Conservation (phyloP, 495 filamentous ascomycete genomes). For the Pyronema domesticum region DNA sequence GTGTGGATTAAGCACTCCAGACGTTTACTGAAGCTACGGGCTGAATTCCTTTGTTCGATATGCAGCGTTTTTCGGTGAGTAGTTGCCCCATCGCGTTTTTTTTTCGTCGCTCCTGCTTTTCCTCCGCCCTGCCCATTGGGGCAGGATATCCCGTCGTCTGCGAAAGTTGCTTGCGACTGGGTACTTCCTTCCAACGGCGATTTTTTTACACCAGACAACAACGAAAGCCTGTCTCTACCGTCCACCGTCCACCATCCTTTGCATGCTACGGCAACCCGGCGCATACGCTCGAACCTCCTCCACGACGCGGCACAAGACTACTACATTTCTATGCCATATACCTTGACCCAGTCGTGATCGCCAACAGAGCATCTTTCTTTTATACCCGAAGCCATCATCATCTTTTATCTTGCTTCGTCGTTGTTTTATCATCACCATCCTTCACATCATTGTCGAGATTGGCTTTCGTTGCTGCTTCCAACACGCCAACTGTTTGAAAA, state of each 20-base stretch:
- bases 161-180: too few species aligned
- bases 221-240: too few species aligned
- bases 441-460: background rate
- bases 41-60: constrained; percentile 10
- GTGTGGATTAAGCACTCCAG: background rate
- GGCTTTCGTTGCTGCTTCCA: background rate
- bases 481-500: background rate
- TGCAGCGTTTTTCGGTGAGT: constrained; percentile 25
- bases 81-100: background rate
- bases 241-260: too few species aligned
- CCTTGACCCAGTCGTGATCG: too few species aligned
- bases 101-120: constrained; percentile 1
- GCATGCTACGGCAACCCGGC: too few species aligned
- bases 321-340: too few species aligned
- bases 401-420: background rate
- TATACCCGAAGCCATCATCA: background rate
- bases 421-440: background rate
- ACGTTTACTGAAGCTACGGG: background rate
- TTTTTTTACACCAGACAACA: too few species aligned
- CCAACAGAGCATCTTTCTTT: constrained; percentile 2
- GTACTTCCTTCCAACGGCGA: too few species aligned
- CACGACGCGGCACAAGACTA: too few species aligned
- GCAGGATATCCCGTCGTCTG: too few species aligned
- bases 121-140: background rate
- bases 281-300: too few species aligned